Conservation (phyloP, 352 stramenopile genomes). For the Stephanocyclus meneghinianus region DNA sequence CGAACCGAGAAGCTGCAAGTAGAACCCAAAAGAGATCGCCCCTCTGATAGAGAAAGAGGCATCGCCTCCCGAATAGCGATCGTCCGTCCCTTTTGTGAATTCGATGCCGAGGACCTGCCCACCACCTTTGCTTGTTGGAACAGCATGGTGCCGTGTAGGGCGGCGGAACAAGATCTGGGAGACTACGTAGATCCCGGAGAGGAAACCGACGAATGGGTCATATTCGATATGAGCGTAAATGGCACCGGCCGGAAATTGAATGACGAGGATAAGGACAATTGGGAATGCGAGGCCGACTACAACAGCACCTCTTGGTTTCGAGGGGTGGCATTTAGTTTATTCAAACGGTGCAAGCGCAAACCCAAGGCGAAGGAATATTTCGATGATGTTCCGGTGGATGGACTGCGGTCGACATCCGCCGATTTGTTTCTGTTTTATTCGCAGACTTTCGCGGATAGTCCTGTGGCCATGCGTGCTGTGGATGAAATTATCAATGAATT, state of each 20-base stretch:
- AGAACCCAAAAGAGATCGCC: conserved; percentile 28
- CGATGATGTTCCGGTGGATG: conserved; percentile 30
- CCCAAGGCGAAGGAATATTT: conserved; percentile 24
- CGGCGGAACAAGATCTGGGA: conserved; percentile 38
- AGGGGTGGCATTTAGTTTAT: conserved; percentile 18
- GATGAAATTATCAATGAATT: conserved; percentile 46
- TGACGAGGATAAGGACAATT: conserved; percentile 30
- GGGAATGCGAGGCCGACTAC: conserved; percentile 39
- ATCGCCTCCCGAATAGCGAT: conserved; percentile 32
- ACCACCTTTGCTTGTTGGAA: conserved; percentile 53
- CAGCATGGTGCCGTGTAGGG: conserved; percentile 41
- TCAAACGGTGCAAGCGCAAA: conserved; percentile 28
- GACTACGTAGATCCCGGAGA: conserved; percentile 19
- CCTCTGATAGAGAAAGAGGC: conserved; percentile 26
- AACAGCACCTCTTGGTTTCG: conserved; percentile 12
- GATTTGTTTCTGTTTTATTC: conserved; percentile 51
- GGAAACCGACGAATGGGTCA: conserved; percentile 36
- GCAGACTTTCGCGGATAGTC: conserved; percentile 37
- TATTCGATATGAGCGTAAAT: conserved; percentile 42
- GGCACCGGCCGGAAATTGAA: conserved; percentile 22
- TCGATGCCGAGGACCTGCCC: conserved; percentile 39
- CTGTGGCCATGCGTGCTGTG: conserved; percentile 27
- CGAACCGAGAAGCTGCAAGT: conserved; percentile 20
- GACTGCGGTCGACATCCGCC: conserved; percentile 3
- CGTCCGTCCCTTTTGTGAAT: conserved; percentile 51